Percentiles rank a stretch among this genome's conserved stretches.
Conservation (phyloP, 2,329 filamentous ascomycete genomes). For the Fusarium denticulatum region DNA sequence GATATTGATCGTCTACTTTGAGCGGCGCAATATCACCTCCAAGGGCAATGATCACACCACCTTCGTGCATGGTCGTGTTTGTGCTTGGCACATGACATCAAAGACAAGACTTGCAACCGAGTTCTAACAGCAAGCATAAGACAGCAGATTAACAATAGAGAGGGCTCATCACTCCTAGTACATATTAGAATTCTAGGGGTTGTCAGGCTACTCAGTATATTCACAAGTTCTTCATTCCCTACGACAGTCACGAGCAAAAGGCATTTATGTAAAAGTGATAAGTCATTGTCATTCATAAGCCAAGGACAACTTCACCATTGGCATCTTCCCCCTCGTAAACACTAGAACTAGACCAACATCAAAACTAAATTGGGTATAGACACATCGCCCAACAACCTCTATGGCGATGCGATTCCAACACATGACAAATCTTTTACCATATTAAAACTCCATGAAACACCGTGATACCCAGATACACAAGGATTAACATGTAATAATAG, state of each 20-base stretch:
- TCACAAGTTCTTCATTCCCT: background rate
- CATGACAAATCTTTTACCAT: background rate
- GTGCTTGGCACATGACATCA: background rate
- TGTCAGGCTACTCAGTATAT: background rate
- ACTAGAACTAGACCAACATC: background rate
- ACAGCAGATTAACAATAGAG: too few relatives aligned
- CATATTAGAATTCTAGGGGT: background rate
- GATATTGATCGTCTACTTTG: background rate
- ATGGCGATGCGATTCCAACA: background rate
- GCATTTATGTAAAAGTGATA: background rate
- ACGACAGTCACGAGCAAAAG: background rate
- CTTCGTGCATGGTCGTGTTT: background rate
- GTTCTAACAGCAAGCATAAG: background rate
- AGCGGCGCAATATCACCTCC: background rate
- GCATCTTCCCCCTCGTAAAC: background rate
- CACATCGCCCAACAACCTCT: background rate
- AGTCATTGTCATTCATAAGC: background rate
- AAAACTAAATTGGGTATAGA: conserved; percentile 6
- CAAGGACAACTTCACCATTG: background rate
- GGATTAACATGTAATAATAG: background rate
- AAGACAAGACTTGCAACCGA: background rate
- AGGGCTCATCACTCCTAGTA: background rate
- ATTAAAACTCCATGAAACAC: conserved; percentile 6
- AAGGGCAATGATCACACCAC: background rate
- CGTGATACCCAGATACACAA: background rate